phyloP scores from a whole-genome alignment of 495 filamentous ascomycete genomes.

The Neurospora terricola region DNA sequence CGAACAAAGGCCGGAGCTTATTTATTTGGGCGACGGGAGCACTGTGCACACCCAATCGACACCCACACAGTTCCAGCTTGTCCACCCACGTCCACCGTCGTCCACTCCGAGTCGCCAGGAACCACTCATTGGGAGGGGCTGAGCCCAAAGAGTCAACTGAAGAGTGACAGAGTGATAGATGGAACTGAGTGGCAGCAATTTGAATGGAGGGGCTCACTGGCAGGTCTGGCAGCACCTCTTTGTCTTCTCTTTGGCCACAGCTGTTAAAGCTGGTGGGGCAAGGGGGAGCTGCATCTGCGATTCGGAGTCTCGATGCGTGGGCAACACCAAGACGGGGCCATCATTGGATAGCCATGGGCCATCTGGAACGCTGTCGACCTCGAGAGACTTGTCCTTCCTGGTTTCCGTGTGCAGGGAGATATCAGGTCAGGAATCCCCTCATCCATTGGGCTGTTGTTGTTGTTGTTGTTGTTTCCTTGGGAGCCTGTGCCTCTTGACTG shows the following conservation, averaged over 20 bases:
- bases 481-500: neutral
- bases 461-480: neutral
- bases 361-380: neutral
- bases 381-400: neutral
- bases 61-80: neutral
- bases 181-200: constrained; percentile 8
- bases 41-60: neutral
- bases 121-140: neutral
- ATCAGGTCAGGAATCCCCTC: neutral
- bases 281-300: constrained; percentile 2
- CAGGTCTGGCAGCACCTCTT: neutral
- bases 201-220: constrained; percentile 9
- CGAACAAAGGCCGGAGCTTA: constrained; percentile 12
- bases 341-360: neutral
- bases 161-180: neutral
- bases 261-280: constrained; percentile 2
- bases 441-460: neutral
- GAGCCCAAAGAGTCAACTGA: neutral
- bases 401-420: neutral
- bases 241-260: constrained; percentile 9
- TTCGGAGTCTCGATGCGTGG: neutral
- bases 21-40: constrained; percentile 14
- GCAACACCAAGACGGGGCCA: neutral
- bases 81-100: neutral
- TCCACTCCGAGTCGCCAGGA: neutral